Evolutionary conservation across 192 early-diverging fungal species (phyloP), one percentile per base, ranked within the genome.

Genomic region (Linnemannia exigua): DNA sequence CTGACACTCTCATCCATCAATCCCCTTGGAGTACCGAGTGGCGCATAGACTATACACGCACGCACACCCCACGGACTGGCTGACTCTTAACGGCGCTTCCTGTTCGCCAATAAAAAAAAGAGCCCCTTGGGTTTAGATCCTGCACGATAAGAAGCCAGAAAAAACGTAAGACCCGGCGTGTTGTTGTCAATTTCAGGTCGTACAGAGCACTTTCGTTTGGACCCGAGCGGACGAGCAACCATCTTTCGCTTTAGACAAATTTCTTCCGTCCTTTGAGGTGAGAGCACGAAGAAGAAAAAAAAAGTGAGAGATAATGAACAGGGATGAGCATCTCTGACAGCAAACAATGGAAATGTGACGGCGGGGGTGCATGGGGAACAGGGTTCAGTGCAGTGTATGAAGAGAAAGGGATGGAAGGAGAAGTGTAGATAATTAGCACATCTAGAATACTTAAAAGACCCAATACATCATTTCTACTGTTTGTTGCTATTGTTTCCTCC

Each of bases 91-190:
- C 58, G 58, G 58, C 58, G 68, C n/a, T 20, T 9, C 50, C 50
- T 33, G 1, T 50, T 72, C 33, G 16, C n/a, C 38, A 72, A 44
- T 72, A 31, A 36, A 44, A 51, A 38, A 31, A 46, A 50, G 38
- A 46, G 25, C 47, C 38, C 69, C 22, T 28, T 28, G 35, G 47
- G 33, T 63, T 31, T 70, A 70, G 79, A 80, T 80, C 72, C 63
- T 80, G 79, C 79, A 74, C 79, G 79, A 80, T 80, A 80, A 80
- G 66, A 44, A 38, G 48, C 67, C 58, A 63, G n/a, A 63, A 31
- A 33, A 20, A 63, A 4, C 28, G 15, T 63, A 15, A 63, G 58
- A 25, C 28, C 58, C 58, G 58, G 25, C 58, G 58, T 63, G 52
- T n/a, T 8, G 25, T 25, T 20, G 15, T 25, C 58, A n/a, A 3